phyloP scores from a whole-genome alignment of 2,329 filamentous ascomycete species.

The Paecilomyces sp. region DNA sequence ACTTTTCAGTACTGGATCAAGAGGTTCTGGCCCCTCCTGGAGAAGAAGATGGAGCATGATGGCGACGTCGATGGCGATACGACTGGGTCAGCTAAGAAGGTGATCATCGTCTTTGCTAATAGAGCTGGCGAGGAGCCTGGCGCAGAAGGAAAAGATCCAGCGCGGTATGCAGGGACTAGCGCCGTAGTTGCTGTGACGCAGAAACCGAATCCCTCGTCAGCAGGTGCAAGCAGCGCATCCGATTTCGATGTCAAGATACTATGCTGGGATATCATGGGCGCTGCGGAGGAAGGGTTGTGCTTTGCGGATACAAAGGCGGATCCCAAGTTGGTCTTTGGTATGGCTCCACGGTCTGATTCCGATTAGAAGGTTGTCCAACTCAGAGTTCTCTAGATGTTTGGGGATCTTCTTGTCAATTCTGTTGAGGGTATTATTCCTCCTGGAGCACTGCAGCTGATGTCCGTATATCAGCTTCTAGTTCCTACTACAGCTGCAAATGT shows the following conservation, averaged over 20 bases:
- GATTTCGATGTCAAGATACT: slow-evolving; percentile 31
- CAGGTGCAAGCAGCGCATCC: neutral
- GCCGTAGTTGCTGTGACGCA: slow-evolving; percentile 35
- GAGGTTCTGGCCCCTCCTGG: slow-evolving; percentile 48
- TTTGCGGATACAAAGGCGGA: slow-evolving; percentile 39
- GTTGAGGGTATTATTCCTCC: too few species aligned
- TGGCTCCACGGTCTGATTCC: slow-evolving; percentile 10
- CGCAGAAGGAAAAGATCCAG: slow-evolving; percentile 29
- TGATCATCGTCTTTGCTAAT: slow-evolving; percentile 42
- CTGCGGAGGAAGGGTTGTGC: slow-evolving; percentile 37
- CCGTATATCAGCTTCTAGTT: too few species aligned
- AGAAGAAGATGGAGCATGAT: slow-evolving; percentile 20
- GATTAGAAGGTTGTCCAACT: too few species aligned
- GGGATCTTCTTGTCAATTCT: neutral
- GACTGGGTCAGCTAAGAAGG: slow-evolving; percentile 19
- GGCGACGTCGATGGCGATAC: slow-evolving; percentile 16
- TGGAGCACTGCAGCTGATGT: too few species aligned
- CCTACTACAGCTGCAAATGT: too few species aligned
- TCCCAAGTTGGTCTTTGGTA: slow-evolving; percentile 32
- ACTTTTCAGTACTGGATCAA: slow-evolving; percentile 59
- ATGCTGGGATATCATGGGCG: slow-evolving; percentile 41
- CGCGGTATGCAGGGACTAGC: slow-evolving; percentile 43
- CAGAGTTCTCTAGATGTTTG: neutral
- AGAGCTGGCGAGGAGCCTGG: slow-evolving; percentile 32
- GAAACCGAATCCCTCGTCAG: slow-evolving; percentile 2